Percentiles rank a stretch among this genome's conserved stretches.
phyloP scores from a whole-genome alignment of 148 eudicot genomes.

The Spergularia marina region DNA sequence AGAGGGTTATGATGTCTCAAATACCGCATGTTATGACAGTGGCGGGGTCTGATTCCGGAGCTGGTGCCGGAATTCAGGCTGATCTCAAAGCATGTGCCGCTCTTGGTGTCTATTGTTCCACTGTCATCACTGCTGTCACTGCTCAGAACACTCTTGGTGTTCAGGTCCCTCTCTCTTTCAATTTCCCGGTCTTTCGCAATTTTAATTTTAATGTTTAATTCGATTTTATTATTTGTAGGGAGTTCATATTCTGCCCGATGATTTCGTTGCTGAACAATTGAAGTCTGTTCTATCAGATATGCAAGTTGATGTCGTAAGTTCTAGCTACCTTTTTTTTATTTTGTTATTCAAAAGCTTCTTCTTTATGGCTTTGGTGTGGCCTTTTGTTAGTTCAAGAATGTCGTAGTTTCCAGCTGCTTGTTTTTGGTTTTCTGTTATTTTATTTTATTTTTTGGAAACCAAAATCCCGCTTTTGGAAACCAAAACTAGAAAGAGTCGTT shows the following conservation, averaged over 20 bases:
- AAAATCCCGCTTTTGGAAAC: no score
- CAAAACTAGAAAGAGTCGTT: no score
- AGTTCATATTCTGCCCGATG: slow-evolving; percentile 57
- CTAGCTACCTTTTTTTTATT: not conserved
- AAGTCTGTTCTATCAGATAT: slow-evolving; percentile 79
- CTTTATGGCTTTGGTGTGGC: no score
- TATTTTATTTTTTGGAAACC: no score
- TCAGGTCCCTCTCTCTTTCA: slow-evolving; percentile 48
- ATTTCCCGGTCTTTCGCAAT: no score
- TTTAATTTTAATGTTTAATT: no score
- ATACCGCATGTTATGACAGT: slow-evolving; percentile 83
- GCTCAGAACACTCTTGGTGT: slow-evolving; percentile 93
- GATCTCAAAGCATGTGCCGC: slow-evolving; percentile 87
- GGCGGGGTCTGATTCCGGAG: slow-evolving; percentile 95
- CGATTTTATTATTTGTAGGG: slow-evolving; percentile 37
- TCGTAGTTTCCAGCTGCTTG: no score
- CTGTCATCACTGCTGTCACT: slow-evolving; percentile 87
- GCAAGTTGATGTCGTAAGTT: slow-evolving; percentile 86
- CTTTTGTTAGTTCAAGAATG: no score
- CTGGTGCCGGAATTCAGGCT: slow-evolving; percentile 94
- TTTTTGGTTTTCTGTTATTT: no score
- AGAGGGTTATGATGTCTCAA: slow-evolving; percentile 20
- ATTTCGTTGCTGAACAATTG: slow-evolving; percentile 59
- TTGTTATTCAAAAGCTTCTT: no score
- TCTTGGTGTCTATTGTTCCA: slow-evolving; percentile 87